Evolutionary conservation across 2,329 filamentous ascomycete species (phyloP).

Genomic region (Alternaria incomplexa): DNA sequence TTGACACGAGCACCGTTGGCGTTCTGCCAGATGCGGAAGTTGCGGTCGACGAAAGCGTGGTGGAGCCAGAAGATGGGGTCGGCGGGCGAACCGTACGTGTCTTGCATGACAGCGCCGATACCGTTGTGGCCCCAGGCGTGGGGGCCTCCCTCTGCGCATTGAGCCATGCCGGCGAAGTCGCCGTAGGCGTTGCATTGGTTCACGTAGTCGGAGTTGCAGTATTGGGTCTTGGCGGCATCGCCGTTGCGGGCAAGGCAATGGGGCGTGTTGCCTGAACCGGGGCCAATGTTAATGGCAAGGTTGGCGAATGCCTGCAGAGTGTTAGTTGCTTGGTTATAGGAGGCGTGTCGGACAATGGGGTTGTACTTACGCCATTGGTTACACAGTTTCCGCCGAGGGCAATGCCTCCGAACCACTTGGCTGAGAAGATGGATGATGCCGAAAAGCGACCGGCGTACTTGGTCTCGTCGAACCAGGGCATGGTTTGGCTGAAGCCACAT

Average conservation of each 20-base stretch:
- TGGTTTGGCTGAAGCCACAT: conserved; percentile 49
- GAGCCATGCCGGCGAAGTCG: conserved; percentile 37
- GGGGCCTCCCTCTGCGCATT: conserved; percentile 36
- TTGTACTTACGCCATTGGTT: conserved; percentile 40
- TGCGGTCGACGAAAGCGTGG: conserved; percentile 58
- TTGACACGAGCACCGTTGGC: conserved; percentile 26
- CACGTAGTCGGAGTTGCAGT: conserved; percentile 36
- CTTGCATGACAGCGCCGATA: conserved; percentile 44
- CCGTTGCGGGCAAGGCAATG: conserved; percentile 44
- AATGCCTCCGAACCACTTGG: conserved; percentile 35
- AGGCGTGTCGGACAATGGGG: neutral
- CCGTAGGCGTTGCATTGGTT: conserved; percentile 33
- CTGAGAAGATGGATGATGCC: conserved; percentile 39
- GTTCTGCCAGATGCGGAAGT: conserved; percentile 60
- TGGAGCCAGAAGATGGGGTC: conserved; percentile 57
- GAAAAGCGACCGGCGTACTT: conserved; percentile 39
- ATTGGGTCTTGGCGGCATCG: conserved; percentile 30
- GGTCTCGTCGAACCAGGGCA: conserved; percentile 50
- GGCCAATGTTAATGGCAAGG: conserved; percentile 40
- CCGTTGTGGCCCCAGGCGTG: conserved; percentile 47
- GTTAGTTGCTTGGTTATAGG: conserved; percentile 4
- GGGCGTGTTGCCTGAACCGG: conserved; percentile 29
- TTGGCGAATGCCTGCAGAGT: conserved; percentile 38
- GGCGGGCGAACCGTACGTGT: conserved; percentile 40
- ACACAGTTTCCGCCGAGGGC: conserved; percentile 36